phyloP scores from a whole-genome alignment of 164 flowering plant species.

The Pachysandra terminalis region DNA sequence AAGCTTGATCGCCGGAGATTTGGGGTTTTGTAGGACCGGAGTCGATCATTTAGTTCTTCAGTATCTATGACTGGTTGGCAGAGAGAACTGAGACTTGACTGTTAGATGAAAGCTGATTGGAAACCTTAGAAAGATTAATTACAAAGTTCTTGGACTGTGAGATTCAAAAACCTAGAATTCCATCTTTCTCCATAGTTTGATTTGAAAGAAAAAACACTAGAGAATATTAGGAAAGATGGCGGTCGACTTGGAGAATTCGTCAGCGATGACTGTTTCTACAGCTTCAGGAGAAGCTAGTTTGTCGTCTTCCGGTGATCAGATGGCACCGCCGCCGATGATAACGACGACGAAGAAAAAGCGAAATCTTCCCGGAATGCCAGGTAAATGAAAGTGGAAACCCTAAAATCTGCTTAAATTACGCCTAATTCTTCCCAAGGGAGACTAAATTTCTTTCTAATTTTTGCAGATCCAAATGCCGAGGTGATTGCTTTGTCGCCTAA shows the following conservation, averaged over 20 bases:
- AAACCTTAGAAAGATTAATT: background rate
- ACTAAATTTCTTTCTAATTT: background rate
- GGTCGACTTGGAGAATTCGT: slow-evolving; percentile 36
- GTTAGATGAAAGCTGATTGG: background rate
- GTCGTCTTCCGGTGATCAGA: slow-evolving; percentile 33
- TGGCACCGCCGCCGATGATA: slow-evolving; percentile 8
- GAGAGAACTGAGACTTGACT: slow-evolving; percentile 5
- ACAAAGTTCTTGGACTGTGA: no score
- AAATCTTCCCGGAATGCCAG: slow-evolving; percentile 87
- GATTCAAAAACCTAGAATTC: background rate
- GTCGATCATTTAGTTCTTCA: background rate
- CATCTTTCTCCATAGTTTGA: background rate
- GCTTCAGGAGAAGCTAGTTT: slow-evolving; percentile 47
- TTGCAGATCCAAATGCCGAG: slow-evolving; percentile 80
- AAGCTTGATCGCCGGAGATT: background rate
- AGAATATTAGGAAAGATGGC: slow-evolving; percentile 8
- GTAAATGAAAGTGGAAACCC: slow-evolving; percentile 19
- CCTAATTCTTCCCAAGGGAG: background rate
- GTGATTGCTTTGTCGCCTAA: slow-evolving; percentile 70
- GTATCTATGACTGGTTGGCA: background rate
- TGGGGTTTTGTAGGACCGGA: background rate
- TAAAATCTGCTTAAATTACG: background rate
- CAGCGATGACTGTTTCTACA: slow-evolving; percentile 38
- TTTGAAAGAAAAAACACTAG: background rate
- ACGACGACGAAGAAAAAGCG: slow-evolving; percentile 53